phyloP scores from a whole-genome alignment of 202 grass and related monocot genomes.

The Hordeum pubiflorum region DNA sequence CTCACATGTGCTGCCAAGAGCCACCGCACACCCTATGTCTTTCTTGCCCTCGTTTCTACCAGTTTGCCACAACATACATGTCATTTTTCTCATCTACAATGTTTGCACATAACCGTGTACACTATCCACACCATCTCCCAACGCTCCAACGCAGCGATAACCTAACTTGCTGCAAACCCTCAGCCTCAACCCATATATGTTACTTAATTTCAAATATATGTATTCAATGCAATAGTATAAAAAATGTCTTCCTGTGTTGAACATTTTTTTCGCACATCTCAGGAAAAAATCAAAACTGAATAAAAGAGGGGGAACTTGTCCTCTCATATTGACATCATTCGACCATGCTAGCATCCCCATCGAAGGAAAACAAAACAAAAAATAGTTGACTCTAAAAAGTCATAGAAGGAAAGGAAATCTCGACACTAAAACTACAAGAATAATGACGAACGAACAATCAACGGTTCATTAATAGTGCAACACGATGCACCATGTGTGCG shows the following conservation, averaged over 20 bases:
- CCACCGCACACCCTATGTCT: background rate
- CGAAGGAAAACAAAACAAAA: background rate
- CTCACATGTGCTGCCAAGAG: background rate
- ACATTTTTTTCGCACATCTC: background rate
- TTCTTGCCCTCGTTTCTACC: too few species aligned
- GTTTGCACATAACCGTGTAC: background rate
- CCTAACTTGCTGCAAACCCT: background rate
- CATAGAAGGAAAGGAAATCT: background rate
- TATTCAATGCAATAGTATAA: background rate
- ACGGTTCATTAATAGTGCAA: background rate
- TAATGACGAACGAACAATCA: background rate
- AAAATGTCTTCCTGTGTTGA: too few species aligned
- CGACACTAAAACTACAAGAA: background rate
- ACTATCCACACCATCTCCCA: background rate
- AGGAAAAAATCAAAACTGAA: background rate
- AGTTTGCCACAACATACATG: background rate
- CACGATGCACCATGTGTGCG: background rate
- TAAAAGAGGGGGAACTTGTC: background rate
- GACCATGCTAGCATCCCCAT: background rate
- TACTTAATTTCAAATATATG: background rate
- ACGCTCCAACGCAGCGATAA: background rate
- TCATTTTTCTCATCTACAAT: background rate
- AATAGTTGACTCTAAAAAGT: background rate
- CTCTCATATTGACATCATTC: slow-evolving; percentile 10
- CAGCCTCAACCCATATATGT: background rate